Base-by-base conservation (phyloP, 352 stramenopile species). In the Pythium aquatile region DNA sequence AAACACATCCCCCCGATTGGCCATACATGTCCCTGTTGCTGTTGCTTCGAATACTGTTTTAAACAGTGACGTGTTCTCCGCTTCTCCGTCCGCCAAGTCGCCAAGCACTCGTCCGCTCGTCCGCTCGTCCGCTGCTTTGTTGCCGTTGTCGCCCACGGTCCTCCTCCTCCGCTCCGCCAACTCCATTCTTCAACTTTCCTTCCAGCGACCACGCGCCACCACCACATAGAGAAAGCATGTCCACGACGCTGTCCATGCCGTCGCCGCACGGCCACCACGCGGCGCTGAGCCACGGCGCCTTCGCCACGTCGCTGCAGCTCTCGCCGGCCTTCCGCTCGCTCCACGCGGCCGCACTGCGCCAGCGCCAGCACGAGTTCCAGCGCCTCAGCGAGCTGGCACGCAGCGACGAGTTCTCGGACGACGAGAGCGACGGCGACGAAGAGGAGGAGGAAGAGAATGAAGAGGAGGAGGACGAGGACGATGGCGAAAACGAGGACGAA, bases 391-490 rank as follows among this genome's bases (percentile, higher is more conserved):
- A 92, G 49, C 74, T 92, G 28, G 83, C 83, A 30, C 75, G 78
- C 30, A 90, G 81, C 61, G 81, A 92, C 75, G 83, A 92, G 64
- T 92, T 92, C 71, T 90, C 83, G 17, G 83, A 92, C 72, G 83
- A 82, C 49, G 83, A 92, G 69, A 92, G 83, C 69, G 83, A 92
- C 61, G 83, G 83, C 35, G 79, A 84, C 44, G 79, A 82, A 49
- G 78, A 73, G 30, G 79, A 89, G 3, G 79, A 85, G 5, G 76
- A 87, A 11, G 66, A 58, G 1, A 32, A 62, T 4, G 57, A 68
- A 1, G 55, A 58, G 2, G 55, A 66, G 2, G 68, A 75, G 7
- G 70, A 79, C 2, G 68, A 75, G 3, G 55, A 73, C 1, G 54
- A 69, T 3, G 62, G 32, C 2, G 39, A 63, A 2, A 35, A 62